These are phyloP conservation scores for Cladophialophora exuberans DNA, from an alignment of 2,329 filamentous ascomycete genomes.

Conservation along the genomic window DNA sequence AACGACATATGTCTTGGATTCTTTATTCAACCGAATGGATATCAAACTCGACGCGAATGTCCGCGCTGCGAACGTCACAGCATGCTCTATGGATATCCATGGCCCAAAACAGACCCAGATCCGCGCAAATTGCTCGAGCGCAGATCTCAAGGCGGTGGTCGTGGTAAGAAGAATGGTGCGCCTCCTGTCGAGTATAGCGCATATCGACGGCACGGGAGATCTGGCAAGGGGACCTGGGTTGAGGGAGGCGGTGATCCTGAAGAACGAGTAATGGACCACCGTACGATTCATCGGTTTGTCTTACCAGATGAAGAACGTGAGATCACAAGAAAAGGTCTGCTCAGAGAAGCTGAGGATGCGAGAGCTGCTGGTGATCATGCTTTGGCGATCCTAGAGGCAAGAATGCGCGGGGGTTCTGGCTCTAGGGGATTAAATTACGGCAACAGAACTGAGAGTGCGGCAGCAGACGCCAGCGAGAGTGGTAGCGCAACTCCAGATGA, in stretches of 20 bases:
- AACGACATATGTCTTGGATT: conserved; percentile 68
- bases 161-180: conserved; percentile 23
- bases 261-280: conserved; percentile 75
- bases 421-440: conserved; percentile 15
- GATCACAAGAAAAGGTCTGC: conserved; percentile 31
- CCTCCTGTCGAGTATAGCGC: conserved; percentile 27
- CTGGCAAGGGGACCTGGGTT: conserved; percentile 34
- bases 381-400: conserved; percentile 22
- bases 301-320: conserved; percentile 68
- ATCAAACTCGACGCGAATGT: conserved; percentile 82
- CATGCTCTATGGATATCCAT: conserved; percentile 90
- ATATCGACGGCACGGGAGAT: conserved; percentile 31
- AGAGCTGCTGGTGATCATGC: conserved; percentile 29
- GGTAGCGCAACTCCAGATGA: conserved; percentile 27
- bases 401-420: conserved; percentile 24
- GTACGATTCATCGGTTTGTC: conserved; percentile 84
- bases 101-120: conserved; percentile 90
- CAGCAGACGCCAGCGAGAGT: conserved; percentile 23
- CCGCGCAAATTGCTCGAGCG: conserved; percentile 32
- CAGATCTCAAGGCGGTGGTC: conserved; percentile 17
- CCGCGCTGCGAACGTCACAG: conserved; percentile 93
- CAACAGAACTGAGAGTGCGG: conserved; percentile 21
- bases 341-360: conserved; percentile 31
- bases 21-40: conserved; percentile 88
- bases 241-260: conserved; percentile 64